Percentiles rank a stretch among this genome's conserved stretches.
Conservation (phyloP, 352 stramenopile genomes). For the Chrysophaeum taylorii region DNA sequence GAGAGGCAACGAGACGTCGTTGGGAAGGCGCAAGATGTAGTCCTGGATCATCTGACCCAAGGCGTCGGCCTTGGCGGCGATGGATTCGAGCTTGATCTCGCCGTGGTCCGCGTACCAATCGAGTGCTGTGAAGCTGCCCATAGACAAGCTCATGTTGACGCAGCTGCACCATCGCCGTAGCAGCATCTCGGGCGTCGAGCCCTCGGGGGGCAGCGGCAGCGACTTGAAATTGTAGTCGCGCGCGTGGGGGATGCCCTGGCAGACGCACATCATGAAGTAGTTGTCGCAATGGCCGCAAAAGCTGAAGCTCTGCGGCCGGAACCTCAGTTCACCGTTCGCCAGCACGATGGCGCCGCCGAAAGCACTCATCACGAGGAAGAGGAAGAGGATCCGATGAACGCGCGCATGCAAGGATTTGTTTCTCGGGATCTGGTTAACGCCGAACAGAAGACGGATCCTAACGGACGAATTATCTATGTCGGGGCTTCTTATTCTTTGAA, state of each 20-base stretch:
- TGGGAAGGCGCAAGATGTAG: background rate
- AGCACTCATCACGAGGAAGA: background rate
- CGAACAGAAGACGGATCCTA: too few relatives aligned
- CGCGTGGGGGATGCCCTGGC: background rate
- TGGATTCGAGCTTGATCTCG: background rate
- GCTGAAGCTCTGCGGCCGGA: background rate
- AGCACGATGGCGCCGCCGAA: background rate
- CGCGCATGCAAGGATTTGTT: too few relatives aligned
- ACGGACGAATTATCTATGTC: too few relatives aligned
- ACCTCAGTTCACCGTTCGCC: background rate
- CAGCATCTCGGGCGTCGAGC: background rate
- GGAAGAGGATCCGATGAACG: too few relatives aligned
- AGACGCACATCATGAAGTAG: background rate
- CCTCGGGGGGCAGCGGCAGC: background rate
- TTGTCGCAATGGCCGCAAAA: constrained; percentile 7
- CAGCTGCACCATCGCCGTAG: background rate
- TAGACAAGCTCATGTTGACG: background rate
- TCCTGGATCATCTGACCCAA: background rate
- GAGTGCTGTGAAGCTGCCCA: background rate
- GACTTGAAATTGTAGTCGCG: constrained; percentile 6
- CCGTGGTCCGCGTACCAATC: background rate
- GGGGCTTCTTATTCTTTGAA: too few relatives aligned
- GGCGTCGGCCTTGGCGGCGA: background rate
- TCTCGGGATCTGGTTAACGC: too few relatives aligned
- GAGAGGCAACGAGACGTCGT: background rate